Base-by-base conservation (phyloP, 2,329 filamentous ascomycete species). In the Exophiala calicioides region DNA sequence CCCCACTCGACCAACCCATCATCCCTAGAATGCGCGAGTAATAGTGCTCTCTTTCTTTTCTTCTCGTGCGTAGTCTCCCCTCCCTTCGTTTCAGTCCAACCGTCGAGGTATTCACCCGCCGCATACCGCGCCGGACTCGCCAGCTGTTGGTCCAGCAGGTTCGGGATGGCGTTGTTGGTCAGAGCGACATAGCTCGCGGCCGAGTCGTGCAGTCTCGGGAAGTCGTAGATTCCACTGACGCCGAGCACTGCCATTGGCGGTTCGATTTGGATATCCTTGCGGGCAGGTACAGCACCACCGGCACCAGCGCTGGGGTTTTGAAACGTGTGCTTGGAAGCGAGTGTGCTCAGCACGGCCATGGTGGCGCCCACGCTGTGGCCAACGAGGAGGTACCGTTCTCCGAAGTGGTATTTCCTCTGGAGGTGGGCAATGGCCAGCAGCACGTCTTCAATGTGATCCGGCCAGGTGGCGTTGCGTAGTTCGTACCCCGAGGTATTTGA, bases 281-380 rank as follows among this genome's bases (percentile, higher is more conserved):
- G 21, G 9, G 7, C 13, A 7, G 12, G 18, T 52, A 23, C 16
- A 52, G 46, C 18, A 15, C 50, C 52, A 26, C 52, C 47, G 3
- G 50, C 37, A 37, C 29, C 27, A 12, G 47, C 41, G 5, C 44
- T 21, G 9, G 21, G 27, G 10, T 32, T 27, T n/a, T 52, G 44
- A 49, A 46, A 2, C 18, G 37, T 20, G 32, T 44, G 34, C 7
- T 41, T 23, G 7, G 47, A 16, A 45, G 60, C 56, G 66, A 74
- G 71, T 4, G 71, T 67, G 4, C 62, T 59, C 45, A 74, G 69
- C 40, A 73, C 69, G 6, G 71, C 69, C 31, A 75, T 52, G 2
- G 70, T 74, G 6, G 71, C 72, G 5, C 72, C 72, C 43, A 70
- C 72, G 39, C 70, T 73, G 50, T 75, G 72, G 3, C 72, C 72